Evolutionary conservation across 2,329 filamentous ascomycete genomes (phyloP).

Genomic region (Aspergillus aculeatus): DNA sequence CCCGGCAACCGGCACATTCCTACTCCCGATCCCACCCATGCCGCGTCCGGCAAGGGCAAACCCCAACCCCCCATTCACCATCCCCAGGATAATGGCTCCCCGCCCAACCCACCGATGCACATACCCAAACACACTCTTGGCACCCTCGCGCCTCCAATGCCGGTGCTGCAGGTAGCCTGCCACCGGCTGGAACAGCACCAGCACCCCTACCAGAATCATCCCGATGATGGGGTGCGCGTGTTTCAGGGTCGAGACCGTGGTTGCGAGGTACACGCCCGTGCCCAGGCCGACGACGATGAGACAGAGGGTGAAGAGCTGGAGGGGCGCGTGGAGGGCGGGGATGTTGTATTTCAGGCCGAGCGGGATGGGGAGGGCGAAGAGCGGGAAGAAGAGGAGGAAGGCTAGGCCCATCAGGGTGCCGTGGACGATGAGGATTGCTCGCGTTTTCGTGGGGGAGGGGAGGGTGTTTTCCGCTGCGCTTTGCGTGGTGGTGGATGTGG

Average conservation of each 20-base stretch:
- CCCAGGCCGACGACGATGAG: constrained; percentile 51
- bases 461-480: background rate
- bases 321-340: constrained; percentile 13
- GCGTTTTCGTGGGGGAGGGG: background rate
- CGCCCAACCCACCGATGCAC: constrained; percentile 58
- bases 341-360: constrained; percentile 4
- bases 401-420: constrained; percentile 27
- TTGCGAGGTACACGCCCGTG: constrained; percentile 52
- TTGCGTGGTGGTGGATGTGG: constrained; percentile 4
- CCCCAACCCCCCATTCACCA: constrained; percentile 59
- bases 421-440: constrained; percentile 17
- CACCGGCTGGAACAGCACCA: constrained; percentile 58
- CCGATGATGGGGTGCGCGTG: constrained; percentile 55
- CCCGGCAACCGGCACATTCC: constrained; percentile 5
- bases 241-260: constrained; percentile 35
- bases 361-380: constrained; percentile 16
- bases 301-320: constrained; percentile 50
- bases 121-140: constrained; percentile 49
- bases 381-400: constrained; percentile 27
- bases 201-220: constrained; percentile 48
- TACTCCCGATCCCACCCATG: constrained; percentile 13
- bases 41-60: constrained; percentile 43
- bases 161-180: constrained; percentile 54
- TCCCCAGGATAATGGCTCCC: constrained; percentile 50
- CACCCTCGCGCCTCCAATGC: constrained; percentile 48